A percentile compares a stretch with the other conserved stretches of the same genome.
Evolutionary conservation across 2,329 filamentous ascomycete genomes (phyloP).

Genomic region (Hirsutella minnesotensis): DNA sequence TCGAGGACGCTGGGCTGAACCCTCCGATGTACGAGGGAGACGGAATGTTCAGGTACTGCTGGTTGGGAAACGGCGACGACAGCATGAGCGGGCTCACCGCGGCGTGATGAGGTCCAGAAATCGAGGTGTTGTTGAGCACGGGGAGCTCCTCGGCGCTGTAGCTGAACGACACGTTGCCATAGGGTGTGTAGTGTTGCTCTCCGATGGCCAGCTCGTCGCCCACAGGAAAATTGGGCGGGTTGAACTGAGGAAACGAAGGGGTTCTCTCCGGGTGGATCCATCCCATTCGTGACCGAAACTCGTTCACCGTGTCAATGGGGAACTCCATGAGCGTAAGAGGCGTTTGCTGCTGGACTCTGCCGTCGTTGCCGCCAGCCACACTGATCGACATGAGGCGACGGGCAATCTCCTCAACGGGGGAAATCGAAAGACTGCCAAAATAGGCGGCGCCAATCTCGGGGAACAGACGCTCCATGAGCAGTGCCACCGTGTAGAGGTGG

Average conservation of each 20-base stretch:
- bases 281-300: conserved; percentile 59
- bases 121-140: conserved; percentile 36
- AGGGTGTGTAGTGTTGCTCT: conserved; percentile 34
- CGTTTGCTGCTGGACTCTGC: conserved; percentile 38
- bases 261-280: conserved; percentile 50
- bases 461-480: conserved; percentile 83
- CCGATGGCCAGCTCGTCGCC: conserved; percentile 23
- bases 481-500: conserved; percentile 80
- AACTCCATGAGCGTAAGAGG: conserved; percentile 60
- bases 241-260: conserved; percentile 49
- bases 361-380: conserved; percentile 42
- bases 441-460: conserved; percentile 85
- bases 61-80: conserved; percentile 40
- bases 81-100: conserved; percentile 43
- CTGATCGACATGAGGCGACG: conserved; percentile 61
- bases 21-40: conserved; percentile 45
- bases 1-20: conserved; percentile 53
- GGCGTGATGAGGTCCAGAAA: conserved; percentile 25
- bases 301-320: conserved; percentile 55
- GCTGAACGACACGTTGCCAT: conserved; percentile 47
- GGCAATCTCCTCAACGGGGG: conserved; percentile 78
- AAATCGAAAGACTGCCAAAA: conserved; percentile 67
- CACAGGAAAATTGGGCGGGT: conserved; percentile 41
- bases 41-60: conserved; percentile 52
- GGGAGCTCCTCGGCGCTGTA: conserved; percentile 54